These are phyloP conservation scores for Globisporangium abappressorium DNA, from an alignment of 352 stramenopile genomes.

Conservation along the genomic window DNA sequence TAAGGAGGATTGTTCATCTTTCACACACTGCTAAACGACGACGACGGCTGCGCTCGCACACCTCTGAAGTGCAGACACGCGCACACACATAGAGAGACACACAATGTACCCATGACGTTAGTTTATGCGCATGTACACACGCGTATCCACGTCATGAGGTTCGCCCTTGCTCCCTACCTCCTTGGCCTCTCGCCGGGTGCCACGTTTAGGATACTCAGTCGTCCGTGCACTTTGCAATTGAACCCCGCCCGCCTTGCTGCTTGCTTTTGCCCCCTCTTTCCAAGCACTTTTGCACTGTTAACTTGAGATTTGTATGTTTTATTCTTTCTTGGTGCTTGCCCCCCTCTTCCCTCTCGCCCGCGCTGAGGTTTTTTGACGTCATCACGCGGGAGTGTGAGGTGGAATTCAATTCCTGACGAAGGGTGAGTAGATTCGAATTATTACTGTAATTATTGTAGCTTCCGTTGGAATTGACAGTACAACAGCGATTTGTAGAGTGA, in stretches of 20 bases:
- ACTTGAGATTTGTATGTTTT: background rate
- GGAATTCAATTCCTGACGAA: background rate
- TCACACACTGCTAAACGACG: constrained; percentile 1
- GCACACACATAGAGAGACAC: background rate
- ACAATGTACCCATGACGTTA: background rate
- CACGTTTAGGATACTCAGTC: constrained; percentile 21
- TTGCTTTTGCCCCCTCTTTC: background rate
- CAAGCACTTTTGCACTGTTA: background rate
- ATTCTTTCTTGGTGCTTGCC: background rate
- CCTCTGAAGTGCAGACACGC: background rate
- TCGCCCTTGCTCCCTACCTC: constrained; percentile 1
- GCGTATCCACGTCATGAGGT: background rate
- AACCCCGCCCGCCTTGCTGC: background rate
- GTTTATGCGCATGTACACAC: constrained; percentile 2
- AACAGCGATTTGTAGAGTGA: background rate
- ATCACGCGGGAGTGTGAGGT: background rate
- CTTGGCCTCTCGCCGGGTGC: constrained; percentile 14
- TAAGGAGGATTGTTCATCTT: constrained; percentile 38
- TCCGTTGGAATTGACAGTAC: background rate
- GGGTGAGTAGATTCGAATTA: background rate
- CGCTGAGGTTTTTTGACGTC: background rate
- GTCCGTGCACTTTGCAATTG: background rate
- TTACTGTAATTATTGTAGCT: background rate
- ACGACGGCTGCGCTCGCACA: background rate
- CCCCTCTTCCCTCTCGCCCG: background rate